A percentile compares a stretch with the other conserved stretches of the same genome.
Evolutionary conservation across 2,329 filamentous ascomycete genomes (phyloP).

Genomic region (Berkeleyomyces rouxiae): DNA sequence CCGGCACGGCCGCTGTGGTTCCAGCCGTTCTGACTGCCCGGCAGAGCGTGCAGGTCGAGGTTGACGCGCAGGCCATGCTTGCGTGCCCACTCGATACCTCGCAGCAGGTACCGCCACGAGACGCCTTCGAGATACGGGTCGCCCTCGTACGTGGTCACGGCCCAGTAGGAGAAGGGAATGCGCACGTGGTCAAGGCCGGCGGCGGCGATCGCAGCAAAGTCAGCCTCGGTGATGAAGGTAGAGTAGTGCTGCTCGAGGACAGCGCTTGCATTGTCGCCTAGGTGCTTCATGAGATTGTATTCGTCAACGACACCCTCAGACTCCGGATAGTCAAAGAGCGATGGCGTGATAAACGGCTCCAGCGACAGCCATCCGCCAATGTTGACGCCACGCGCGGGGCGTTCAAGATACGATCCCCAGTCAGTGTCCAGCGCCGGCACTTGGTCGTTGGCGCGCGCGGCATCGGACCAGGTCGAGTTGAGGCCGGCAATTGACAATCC

Average conservation of each 20-base stretch:
- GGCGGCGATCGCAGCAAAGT: conserved; percentile 39
- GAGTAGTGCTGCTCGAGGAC: conserved; percentile 33
- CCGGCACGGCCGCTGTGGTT: conserved; percentile 41
- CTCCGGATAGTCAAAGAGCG: conserved; percentile 41
- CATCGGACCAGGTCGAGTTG: conserved; percentile 52
- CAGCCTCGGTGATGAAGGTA: conserved; percentile 30
- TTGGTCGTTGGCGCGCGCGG: conserved; percentile 42
- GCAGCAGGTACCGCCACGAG: conserved; percentile 31
- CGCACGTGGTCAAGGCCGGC: conserved; percentile 42
- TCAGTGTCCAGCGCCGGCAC: conserved; percentile 45
- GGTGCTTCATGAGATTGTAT: conserved; percentile 31
- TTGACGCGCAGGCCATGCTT: conserved; percentile 36
- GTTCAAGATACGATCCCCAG: conserved; percentile 45
- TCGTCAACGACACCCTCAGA: conserved; percentile 28
- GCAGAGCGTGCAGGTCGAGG: conserved; percentile 41
- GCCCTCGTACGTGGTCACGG: conserved; percentile 32
- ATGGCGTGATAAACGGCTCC: conserved; percentile 62
- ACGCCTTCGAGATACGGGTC: conserved; percentile 29
- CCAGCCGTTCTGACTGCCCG: conserved; percentile 42
- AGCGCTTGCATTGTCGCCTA: conserved; percentile 29
- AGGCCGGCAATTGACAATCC: conserved; percentile 55
- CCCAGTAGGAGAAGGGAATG: conserved; percentile 44
- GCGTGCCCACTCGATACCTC: conserved; percentile 39
- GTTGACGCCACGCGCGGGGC: conserved; percentile 53
- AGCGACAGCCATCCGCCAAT: conserved; percentile 57